A percentile compares a stretch with the other conserved stretches of the same genome.
These are phyloP conservation scores for Lepidium africanum DNA, from an alignment of 345 rosid species.

Conservation along the genomic window DNA sequence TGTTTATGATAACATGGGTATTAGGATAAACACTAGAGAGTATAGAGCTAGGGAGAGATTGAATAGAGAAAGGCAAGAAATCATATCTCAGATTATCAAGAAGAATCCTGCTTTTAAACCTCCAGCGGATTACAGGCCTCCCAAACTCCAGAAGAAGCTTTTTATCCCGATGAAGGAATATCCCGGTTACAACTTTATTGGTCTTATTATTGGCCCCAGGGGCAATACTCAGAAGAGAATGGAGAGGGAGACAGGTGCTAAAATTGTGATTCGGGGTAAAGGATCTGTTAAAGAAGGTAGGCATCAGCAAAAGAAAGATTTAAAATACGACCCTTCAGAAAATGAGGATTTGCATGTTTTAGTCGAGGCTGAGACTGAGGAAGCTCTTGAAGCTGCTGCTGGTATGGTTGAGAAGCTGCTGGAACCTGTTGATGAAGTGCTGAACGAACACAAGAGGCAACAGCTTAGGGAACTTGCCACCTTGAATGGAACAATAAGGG, in stretches of 20 bases:
- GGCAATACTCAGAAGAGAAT: constrained; percentile 98
- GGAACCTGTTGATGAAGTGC: constrained; percentile 96
- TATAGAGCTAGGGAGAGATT: constrained; percentile 80
- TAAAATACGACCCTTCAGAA: constrained; percentile 86
- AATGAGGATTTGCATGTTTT: constrained; percentile 98
- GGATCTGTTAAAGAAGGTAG: constrained; percentile 95
- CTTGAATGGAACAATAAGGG: constrained; percentile 96
- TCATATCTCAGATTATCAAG: constrained; percentile 83
- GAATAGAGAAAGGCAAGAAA: constrained; percentile 88
- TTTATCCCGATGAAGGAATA: constrained; percentile 91
- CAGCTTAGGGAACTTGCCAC: constrained; percentile 96
- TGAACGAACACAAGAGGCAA: constrained; percentile 97
- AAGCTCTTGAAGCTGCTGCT: constrained; percentile 87
- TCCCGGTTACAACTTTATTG: constrained; percentile 89
- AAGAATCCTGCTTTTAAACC: constrained; percentile 93
- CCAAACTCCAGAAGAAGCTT: constrained; percentile 95
- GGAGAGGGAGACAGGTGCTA: constrained; percentile 96
- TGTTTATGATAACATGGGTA: constrained; percentile 85
- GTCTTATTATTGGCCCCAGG: constrained; percentile 91
- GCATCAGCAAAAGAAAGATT: constrained; percentile 87
- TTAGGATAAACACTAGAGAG: constrained; percentile 83
- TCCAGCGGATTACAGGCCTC: constrained; percentile 92
- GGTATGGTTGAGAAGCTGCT: constrained; percentile 94
- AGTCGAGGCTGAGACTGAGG: constrained; percentile 94
- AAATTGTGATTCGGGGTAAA: constrained; percentile 92